A percentile compares a stretch with the other conserved stretches of the same genome.
Conservation (phyloP, 2,329 filamentous ascomycete species). For the Coniochaeta sp. region DNA sequence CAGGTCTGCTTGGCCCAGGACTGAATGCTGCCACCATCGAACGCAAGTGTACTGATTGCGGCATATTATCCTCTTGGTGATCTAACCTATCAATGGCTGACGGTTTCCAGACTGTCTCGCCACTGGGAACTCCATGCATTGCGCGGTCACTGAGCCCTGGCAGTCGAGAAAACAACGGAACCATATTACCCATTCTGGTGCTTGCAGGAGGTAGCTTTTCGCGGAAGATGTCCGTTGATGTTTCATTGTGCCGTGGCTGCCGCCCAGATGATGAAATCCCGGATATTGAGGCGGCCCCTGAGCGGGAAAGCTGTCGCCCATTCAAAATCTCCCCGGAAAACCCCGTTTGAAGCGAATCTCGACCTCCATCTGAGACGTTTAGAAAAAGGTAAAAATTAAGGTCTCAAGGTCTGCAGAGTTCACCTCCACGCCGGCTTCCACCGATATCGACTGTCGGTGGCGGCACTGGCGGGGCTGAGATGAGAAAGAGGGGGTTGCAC, state of each 20-base stretch:
- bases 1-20: conserved; percentile 11
- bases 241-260: neutral
- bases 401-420: neutral
- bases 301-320: neutral
- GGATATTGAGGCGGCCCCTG: conserved; percentile 1
- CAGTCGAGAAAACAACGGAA: neutral
- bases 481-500: neutral
- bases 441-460: neutral
- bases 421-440: neutral
- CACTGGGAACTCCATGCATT: neutral
- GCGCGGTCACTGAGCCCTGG: neutral
- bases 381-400: neutral
- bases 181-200: neutral
- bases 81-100: neutral
- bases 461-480: neutral
- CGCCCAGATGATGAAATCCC: neutral
- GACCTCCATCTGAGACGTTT: neutral
- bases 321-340: neutral
- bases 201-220: neutral
- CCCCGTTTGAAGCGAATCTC: neutral
- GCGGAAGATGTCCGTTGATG: neutral
- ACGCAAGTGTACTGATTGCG: conserved; percentile 2
- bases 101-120: neutral
- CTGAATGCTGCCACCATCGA: neutral
- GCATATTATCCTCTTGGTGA: conserved; percentile 1